Evolutionary conservation across 1,284 basidiomycete species (phyloP), one percentile per base, ranked within the genome.

Genomic region (Rhodotorula glutinis): DNA sequence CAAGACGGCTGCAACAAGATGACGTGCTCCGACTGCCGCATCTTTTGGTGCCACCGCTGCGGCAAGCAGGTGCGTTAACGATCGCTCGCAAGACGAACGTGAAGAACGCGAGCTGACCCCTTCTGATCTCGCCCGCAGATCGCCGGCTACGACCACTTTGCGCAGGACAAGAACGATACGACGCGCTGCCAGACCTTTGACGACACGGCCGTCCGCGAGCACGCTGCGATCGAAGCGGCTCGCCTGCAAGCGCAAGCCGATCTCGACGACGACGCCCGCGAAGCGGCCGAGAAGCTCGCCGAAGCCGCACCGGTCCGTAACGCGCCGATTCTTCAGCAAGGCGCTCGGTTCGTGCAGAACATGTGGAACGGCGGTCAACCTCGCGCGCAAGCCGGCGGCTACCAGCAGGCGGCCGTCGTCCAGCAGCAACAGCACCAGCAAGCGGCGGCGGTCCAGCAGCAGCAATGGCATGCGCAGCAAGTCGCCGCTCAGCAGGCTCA

Each of bases 1-100:
- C 33, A 29, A 33, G 70, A 68, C 46, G 71, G 69, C 4, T 72
- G 71, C 47, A 70, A 70, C 60, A 53, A 68, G 29, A 69, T 71
- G 59, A 53, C 27, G 11, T 69, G 67, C 49, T 33, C 56, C 9
- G 49, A 62, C 14, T 70, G 69, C 57, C 25, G 52, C 3, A 25
- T 62, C 1, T 60, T 57, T 41, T 67, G 62, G 43, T 70, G 69
- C 54, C 62, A 67, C 62, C 30, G 64, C 43, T 70, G 69, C 29
- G 53, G 57, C 21, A 33, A 47, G 14, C n/a, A 41, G 17, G 62
- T 60, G 13, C 14, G 0, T 47, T 53, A n/a, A 23, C 3, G 9
- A 23, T 33, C n/a, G n/a, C n/a, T n/a, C n/a, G n/a, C n/a, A n/a
- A n/a, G n/a, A n/a, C n/a, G n/a, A n/a, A n/a, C 11, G 3, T 5